A percentile compares a stretch with the other conserved stretches of the same genome.
phyloP scores from a whole-genome alignment of 495 filamentous ascomycete species.

The Ascobolus immersus region DNA sequence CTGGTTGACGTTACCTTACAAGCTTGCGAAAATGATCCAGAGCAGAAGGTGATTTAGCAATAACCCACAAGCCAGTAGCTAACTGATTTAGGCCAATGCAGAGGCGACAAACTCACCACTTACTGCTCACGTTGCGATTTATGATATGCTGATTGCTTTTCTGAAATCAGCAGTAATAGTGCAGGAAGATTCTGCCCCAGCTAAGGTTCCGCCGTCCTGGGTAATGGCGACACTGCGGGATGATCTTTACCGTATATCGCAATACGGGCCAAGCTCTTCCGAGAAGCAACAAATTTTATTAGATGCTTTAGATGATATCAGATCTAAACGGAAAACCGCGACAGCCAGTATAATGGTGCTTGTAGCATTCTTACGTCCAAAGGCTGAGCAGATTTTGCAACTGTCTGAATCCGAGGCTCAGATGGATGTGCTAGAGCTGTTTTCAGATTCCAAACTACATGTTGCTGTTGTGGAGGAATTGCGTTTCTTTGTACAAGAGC shows the following conservation, averaged over 20 bases:
- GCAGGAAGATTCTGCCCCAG: conserved; percentile 14
- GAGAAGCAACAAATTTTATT: conserved; percentile 30
- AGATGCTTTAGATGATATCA: conserved; percentile 32
- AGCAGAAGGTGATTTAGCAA: neutral
- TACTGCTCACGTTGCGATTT: conserved; percentile 9
- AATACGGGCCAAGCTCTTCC: conserved; percentile 23
- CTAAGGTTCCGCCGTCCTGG: conserved; percentile 19
- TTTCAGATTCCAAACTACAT: conserved; percentile 15
- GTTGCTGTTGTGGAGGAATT: conserved; percentile 26
- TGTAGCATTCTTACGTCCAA: conserved; percentile 30
- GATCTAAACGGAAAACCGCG: conserved; percentile 26
- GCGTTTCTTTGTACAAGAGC: conserved; percentile 23
- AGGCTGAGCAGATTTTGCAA: too few relatives aligned
- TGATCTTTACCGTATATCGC: conserved; percentile 17
- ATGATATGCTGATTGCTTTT: conserved; percentile 13
- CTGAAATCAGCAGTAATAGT: conserved; percentile 15
- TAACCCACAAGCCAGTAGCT: too few relatives aligned
- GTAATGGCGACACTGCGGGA: conserved; percentile 22
- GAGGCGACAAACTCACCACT: too few relatives aligned
- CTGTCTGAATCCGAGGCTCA: too few relatives aligned
- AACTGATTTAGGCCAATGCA: too few relatives aligned
- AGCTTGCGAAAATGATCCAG: neutral
- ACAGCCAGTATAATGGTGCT: conserved; percentile 52
- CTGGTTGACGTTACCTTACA: conserved; percentile 9
- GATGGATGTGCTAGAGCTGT: conserved; percentile 9